A percentile compares a stretch with the other conserved stretches of the same genome.
phyloP scores from a whole-genome alignment of 176 grass and related monocot species.

The Dendrocalamus sinicus region DNA sequence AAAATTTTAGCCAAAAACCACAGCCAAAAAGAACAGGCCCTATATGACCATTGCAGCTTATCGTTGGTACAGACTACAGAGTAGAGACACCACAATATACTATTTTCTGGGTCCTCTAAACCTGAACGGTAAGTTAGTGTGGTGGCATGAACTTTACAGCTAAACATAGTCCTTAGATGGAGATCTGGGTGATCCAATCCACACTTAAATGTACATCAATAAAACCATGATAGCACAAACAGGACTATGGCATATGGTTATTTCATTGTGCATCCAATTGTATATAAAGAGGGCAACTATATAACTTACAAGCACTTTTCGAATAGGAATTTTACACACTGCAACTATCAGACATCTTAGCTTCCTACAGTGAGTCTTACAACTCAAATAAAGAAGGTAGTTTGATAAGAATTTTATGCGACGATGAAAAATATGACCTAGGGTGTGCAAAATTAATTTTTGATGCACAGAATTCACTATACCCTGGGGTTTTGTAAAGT shows the following conservation, averaged over 20 bases:
- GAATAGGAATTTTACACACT: background rate
- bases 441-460: background rate
- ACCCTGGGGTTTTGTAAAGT: background rate
- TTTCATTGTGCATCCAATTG: background rate
- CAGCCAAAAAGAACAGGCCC: no score
- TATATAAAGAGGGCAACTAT: background rate
- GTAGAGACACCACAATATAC: background rate
- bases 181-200: background rate
- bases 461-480: background rate
- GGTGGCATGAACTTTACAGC: constrained; percentile 12
- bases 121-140: background rate
- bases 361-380: constrained; percentile 18
- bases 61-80: constrained; percentile 5
- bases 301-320: background rate
- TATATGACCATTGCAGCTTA: background rate
- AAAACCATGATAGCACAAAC: constrained; percentile 7
- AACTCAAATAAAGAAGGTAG: constrained; percentile 6
- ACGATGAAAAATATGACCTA: background rate
- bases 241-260: background rate
- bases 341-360: background rate
- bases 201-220: background rate
- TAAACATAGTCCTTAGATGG: background rate
- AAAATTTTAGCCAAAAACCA: no score
- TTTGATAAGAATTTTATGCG: constrained; percentile 3
- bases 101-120: background rate